phyloP scores from a whole-genome alignment of 352 stramenopile genomes.

The Pseudoperonospora humuli region DNA sequence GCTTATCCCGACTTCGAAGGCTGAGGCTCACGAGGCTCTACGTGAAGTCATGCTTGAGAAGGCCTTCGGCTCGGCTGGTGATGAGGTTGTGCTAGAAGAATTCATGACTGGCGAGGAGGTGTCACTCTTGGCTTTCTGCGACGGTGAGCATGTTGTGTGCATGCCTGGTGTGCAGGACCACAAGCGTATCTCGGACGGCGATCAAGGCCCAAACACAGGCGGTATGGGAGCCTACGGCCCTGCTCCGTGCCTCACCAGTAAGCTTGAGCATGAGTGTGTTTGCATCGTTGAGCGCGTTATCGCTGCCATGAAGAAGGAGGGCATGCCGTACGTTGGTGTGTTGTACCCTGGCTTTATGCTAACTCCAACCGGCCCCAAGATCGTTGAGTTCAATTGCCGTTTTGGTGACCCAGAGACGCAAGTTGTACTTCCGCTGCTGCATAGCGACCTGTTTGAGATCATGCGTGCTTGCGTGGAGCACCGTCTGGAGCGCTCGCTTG shows the following conservation, averaged over 20 bases:
- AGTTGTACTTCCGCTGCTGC: constrained; percentile 95
- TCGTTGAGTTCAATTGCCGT: constrained; percentile 99
- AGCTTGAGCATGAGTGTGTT: constrained; percentile 90
- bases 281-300: constrained; percentile 74
- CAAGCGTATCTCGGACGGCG: constrained; percentile 96
- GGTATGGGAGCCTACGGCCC: constrained; percentile 99
- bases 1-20: constrained; percentile 91
- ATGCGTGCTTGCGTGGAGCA: constrained; percentile 94
- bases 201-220: constrained; percentile 97
- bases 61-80: constrained; percentile 91
- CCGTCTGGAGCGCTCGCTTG: constrained; percentile 79
- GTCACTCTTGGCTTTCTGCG: constrained; percentile 96
- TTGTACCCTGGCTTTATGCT: constrained; percentile 99
- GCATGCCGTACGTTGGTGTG: constrained; percentile 96
- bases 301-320: constrained; percentile 86
- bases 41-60: constrained; percentile 97
- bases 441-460: constrained; percentile 97
- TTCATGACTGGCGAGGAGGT: constrained; percentile 97
- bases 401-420: constrained; percentile 99
- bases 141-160: constrained; percentile 91
- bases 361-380: constrained; percentile 83
- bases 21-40: constrained; percentile 88
- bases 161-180: constrained; percentile 99
- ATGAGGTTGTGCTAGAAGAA: constrained; percentile 98
- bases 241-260: constrained; percentile 91